phyloP scores from a whole-genome alignment of 2,329 filamentous ascomycete species.

The Dichotomopilus funicola region DNA sequence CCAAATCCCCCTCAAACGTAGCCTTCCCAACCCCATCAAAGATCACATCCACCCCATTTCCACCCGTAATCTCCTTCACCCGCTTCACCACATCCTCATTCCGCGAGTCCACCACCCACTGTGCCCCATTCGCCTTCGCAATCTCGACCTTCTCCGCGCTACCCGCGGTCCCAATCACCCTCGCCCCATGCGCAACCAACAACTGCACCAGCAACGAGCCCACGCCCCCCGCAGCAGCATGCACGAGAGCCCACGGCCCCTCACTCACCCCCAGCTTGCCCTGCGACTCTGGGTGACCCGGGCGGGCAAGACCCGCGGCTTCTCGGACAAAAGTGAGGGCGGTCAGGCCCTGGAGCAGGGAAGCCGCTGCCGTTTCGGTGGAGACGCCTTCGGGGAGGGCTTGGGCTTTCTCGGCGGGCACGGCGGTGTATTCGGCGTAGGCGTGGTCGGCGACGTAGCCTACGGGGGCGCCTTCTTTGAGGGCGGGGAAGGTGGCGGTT shows the following conservation, averaged over 20 bases:
- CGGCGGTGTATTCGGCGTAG: constrained; percentile 52
- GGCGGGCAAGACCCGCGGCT: constrained; percentile 33
- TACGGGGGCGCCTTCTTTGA: constrained; percentile 63
- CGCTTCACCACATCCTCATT: constrained; percentile 50
- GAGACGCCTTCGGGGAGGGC: constrained; percentile 57
- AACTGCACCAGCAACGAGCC: constrained; percentile 71
- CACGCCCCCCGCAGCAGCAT: constrained; percentile 80
- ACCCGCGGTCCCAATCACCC: constrained; percentile 72
- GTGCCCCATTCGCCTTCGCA: constrained; percentile 64
- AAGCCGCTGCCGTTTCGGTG: constrained; percentile 59
- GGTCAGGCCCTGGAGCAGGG: constrained; percentile 75
- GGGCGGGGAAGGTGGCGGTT: constrained; percentile 38
- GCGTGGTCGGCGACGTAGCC: constrained; percentile 55
- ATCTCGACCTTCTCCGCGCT: constrained; percentile 65
- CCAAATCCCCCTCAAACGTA: constrained; percentile 74
- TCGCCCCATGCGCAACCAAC: constrained; percentile 63
- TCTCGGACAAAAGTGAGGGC: constrained; percentile 74
- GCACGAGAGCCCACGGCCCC: constrained; percentile 76
- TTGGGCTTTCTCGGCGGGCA: constrained; percentile 44
- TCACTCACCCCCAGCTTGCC: constrained; percentile 52
- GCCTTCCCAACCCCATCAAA: constrained; percentile 82
- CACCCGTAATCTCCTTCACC: constrained; percentile 64
- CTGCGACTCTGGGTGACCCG: not conserved
- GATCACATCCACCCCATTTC: constrained; percentile 66
- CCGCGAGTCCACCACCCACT: constrained; percentile 64